phyloP scores from a whole-genome alignment of 495 filamentous ascomycete genomes.

The Beverwykella pulmonaria region DNA sequence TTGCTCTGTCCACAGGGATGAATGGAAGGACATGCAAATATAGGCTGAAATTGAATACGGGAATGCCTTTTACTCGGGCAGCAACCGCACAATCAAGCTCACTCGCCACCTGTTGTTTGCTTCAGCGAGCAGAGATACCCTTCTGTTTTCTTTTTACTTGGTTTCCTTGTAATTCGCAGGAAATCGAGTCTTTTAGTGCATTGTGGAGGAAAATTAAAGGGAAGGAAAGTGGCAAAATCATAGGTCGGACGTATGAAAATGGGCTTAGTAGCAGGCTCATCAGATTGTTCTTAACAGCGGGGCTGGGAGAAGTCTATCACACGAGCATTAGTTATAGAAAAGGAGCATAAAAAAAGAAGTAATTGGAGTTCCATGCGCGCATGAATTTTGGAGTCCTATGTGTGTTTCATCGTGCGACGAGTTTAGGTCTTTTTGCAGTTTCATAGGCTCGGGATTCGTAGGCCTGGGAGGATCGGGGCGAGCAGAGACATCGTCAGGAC shows the following conservation, averaged over 20 bases:
- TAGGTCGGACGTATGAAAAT: background rate
- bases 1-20: constrained; percentile 3
- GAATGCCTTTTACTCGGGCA: constrained; percentile 3
- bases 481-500: constrained; percentile 20
- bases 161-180: constrained; percentile 7
- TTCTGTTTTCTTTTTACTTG: constrained; percentile 33
- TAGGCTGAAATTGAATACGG: constrained; percentile 32
- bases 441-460: constrained; percentile 22
- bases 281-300: constrained; percentile 36
- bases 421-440: background rate
- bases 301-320: constrained; percentile 33
- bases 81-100: constrained; percentile 28
- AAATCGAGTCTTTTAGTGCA: constrained; percentile 14
- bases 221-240: background rate
- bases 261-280: constrained; percentile 21
- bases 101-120: constrained; percentile 35
- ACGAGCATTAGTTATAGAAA: constrained; percentile 38
- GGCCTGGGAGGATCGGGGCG: constrained; percentile 3
- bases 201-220: constrained; percentile 16
- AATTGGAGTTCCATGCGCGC: constrained; percentile 24
- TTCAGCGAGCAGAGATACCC: constrained; percentile 38
- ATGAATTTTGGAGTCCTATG: background rate
- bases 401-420: constrained; percentile 26
- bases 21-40: constrained; percentile 10
- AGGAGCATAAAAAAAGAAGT: constrained; percentile 26